Conservation (phyloP, 768 basidiomycete species). For the Hypholoma sublateritium region DNA sequence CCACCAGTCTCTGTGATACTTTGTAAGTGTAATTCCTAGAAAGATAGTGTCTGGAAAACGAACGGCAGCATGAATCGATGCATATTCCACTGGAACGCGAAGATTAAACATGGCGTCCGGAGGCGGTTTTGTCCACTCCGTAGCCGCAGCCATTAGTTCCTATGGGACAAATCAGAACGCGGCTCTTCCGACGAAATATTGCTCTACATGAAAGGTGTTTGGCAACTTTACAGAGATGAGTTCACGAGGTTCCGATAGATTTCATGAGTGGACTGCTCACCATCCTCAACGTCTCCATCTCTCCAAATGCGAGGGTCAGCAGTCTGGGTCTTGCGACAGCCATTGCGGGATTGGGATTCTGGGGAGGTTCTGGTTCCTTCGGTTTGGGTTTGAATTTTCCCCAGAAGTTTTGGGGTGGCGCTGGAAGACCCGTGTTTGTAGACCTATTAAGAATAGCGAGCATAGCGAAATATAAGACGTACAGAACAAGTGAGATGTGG, state of each 20-base stretch:
- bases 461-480: slow-evolving; percentile 30
- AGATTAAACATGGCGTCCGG: slow-evolving; percentile 74
- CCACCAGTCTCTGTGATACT: slow-evolving; percentile 61
- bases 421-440: slow-evolving; percentile 58
- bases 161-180: slow-evolving; percentile 26
- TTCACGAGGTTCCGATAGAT: slow-evolving; percentile 11
- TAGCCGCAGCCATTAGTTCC: slow-evolving; percentile 80
- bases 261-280: slow-evolving; percentile 32
- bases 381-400: slow-evolving; percentile 72
- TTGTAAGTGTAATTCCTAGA: neutral
- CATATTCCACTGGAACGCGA: slow-evolving; percentile 85
- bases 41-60: slow-evolving; percentile 26
- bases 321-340: slow-evolving; percentile 72
- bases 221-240: slow-evolving; percentile 52
- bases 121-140: slow-evolving; percentile 86
- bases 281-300: slow-evolving; percentile 85
- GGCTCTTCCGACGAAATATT: neutral
- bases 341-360: slow-evolving; percentile 53
- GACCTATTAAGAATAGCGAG: slow-evolving; percentile 51
- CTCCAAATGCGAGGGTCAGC: slow-evolving; percentile 78
- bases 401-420: slow-evolving; percentile 42
- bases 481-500: slow-evolving; percentile 22
- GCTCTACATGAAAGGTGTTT: slow-evolving; percentile 53
- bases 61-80: slow-evolving; percentile 81
- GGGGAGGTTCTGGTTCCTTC: slow-evolving; percentile 55